Evolutionary conservation across 2,329 filamentous ascomycete species (phyloP), one percentile per base, ranked within the genome.

Genomic region (Sporothrix pallida): DNA sequence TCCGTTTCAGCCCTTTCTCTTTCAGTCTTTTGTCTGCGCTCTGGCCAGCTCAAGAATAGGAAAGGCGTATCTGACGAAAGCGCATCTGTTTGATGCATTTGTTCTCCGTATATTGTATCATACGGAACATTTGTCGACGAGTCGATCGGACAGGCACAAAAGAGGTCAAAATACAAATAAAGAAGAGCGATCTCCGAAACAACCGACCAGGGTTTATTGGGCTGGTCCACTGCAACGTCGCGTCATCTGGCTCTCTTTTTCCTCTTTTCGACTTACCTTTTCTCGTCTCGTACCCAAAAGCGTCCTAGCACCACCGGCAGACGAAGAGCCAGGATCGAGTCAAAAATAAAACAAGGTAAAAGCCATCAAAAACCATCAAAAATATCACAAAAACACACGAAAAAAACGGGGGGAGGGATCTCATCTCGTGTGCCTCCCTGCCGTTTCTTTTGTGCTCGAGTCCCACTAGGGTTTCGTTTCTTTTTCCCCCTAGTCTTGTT

Each of bases 211-310:
- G 63, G 46, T 69, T 7, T 20, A 17, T n/a, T 26, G 52, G n/a
- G 20, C 58, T 50, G 67, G 42, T 42, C 63, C 68, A 58, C 48
- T 71, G 60, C 69, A 68, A 71, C 69, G 69, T 74, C 72, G 72
- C 69, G 72, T 74, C 72, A 74, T 60, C 46, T 67, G 37, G n/a
- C 48, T n/a, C 17, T 70, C 20, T 20, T 54, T 70, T 52, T 48
- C 8, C 46, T 50, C n/a, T 44, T 26, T 72, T n/a, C 20, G 17
- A 31, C 70, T 37, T 50, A 10, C 5, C 26, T 52, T 10, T 31
- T 23, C 23, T 17, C 8, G 31, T 63, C 60, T 63, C 60, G 60
- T 42, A 37, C 60, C 60, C 60, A 42, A 65, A 65, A 65, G 42
- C 42, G 37, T 72, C 31, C 37, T 67, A 56, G 60, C 48, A 44